Evolutionary conservation across 139 green algal genomes (phyloP), one percentile per base, ranked within the genome.

Genomic region (Micractinium sp.): DNA sequence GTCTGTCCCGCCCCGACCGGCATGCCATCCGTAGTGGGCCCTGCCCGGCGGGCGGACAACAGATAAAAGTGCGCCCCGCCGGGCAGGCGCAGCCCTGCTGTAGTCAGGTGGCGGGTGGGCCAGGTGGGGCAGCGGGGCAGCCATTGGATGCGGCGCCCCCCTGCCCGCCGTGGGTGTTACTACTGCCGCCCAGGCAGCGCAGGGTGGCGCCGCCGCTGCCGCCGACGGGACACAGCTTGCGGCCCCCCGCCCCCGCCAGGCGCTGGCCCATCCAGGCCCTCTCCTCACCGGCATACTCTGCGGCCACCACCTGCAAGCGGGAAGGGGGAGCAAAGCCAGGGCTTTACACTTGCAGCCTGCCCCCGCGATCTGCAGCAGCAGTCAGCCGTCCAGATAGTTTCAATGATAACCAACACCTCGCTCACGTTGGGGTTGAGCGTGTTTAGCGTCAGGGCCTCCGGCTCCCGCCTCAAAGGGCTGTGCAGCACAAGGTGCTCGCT

Each of bases 401-500:
- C 73, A 20, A 41, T 0, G 53, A 2, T 33, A 31, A 39, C n/a
- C 78, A 56, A 56, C 47, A 56, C 9, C 47, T 56, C 47, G 9
- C 76, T 60, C 25, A 87, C 83, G 66, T 87, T 81, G 14, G 38
- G 83, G 38, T 87, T 87, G 66, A 87, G 71, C 4, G 83, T 87
- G 23, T 80, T 39, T 23, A 66, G 1, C 25, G 22, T 47, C 20
- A 87, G 38, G 5, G 83, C 19, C 67, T 87, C 83, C 9, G 83
- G 83, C 83, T 80, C 67, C 71, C 83, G 33, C 38, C 73, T 31
- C 27, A 76, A 20, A n/a, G 56, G 81, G 81, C 33, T 86, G 23
- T 33, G 19, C 19, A 86, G 56, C 47, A 56, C 47, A 56, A 56
- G 47, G 47, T 56, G 47, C 47, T 56, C 47, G 47, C 47, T 56